Percentiles rank a stretch among this genome's conserved stretches.
Evolutionary conservation across 306 rosid genomes (phyloP).

Genomic region (Nissolia schottii): DNA sequence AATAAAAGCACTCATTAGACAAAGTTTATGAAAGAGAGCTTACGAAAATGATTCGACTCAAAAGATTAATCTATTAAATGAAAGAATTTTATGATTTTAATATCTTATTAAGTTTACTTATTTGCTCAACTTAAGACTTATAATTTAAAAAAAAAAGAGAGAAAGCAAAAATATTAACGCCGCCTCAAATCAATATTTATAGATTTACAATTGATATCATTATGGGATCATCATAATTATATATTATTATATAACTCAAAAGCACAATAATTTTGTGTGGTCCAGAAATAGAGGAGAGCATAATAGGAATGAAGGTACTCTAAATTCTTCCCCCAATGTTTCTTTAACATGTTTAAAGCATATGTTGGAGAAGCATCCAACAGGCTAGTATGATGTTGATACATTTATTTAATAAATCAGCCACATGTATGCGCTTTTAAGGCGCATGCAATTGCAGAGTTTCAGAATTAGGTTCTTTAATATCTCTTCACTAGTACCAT

Average conservation of each 20-base stretch:
- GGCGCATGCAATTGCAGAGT: constrained; percentile 34
- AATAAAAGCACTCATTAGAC: too few relatives aligned
- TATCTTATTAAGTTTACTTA: too few relatives aligned
- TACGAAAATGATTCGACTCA: too few relatives aligned
- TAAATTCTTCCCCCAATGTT: constrained; percentile 6
- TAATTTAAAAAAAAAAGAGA: too few relatives aligned
- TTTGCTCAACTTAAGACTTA: too few relatives aligned
- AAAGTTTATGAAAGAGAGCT: too few relatives aligned
- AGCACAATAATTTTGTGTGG: constrained; percentile 16
- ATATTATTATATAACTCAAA: neutral
- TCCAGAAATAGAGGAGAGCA: constrained; percentile 11
- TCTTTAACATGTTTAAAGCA: constrained; percentile 29
- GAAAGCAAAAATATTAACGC: too few relatives aligned
- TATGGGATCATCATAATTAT: neutral
- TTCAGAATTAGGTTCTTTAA: constrained; percentile 28
- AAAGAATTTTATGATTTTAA: too few relatives aligned
- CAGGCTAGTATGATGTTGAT: constrained; percentile 39
- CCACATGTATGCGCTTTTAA: constrained; percentile 33
- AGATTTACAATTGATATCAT: neutral
- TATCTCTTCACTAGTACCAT: constrained; percentile 6
- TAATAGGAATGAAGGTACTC: constrained; percentile 4
- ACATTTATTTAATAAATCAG: neutral
- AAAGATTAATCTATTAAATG: too few relatives aligned
- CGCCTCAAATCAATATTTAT: too few relatives aligned
- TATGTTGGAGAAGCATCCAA: constrained; percentile 64